Percentiles rank a stretch among this genome's conserved stretches.
Evolutionary conservation across 805 yeast species (phyloP).

Genomic region (Torulaspora franciscae): DNA sequence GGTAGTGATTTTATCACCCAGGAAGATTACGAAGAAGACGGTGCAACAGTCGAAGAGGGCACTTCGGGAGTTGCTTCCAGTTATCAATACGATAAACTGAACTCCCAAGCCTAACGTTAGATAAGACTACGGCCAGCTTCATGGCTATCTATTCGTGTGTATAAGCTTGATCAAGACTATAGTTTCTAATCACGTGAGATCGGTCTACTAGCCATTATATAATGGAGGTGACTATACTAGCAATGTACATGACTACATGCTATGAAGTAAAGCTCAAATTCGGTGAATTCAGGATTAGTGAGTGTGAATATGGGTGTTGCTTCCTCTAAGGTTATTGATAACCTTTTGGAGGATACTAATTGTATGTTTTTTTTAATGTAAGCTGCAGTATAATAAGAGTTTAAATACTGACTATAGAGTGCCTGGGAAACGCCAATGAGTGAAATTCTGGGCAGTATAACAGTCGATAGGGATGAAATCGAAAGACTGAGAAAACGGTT

Average conservation of each 20-base stretch:
- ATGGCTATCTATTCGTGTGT: neutral
- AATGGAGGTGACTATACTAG: neutral
- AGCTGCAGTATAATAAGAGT: neutral
- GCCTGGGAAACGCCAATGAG: constrained; percentile 1
- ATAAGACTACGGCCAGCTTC: neutral
- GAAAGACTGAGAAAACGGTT: constrained; percentile 87
- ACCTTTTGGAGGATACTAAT: constrained; percentile 74
- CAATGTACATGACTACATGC: neutral
- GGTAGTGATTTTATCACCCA: constrained; percentile 72
- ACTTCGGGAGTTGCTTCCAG: constrained; percentile 86
- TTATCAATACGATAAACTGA: constrained; percentile 45
- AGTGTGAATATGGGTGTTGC: constrained; percentile 49
- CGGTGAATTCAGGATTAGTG: neutral
- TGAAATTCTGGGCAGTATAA: neutral
- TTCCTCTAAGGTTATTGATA: constrained; percentile 58
- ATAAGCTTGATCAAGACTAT: neutral
- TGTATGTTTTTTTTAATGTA: constrained; percentile 40
- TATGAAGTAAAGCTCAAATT: neutral
- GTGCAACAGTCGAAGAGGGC: constrained; percentile 80
- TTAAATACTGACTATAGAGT: constrained; percentile 6
- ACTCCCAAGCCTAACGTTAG: neutral
- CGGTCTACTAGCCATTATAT: neutral
- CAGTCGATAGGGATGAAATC: constrained; percentile 82
- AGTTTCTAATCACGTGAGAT: neutral
- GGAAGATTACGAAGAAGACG: constrained; percentile 47